Evolutionary conservation across 805 yeast species (phyloP), one percentile per base, ranked within the genome.

Genomic region (Clavispora fructus): DNA sequence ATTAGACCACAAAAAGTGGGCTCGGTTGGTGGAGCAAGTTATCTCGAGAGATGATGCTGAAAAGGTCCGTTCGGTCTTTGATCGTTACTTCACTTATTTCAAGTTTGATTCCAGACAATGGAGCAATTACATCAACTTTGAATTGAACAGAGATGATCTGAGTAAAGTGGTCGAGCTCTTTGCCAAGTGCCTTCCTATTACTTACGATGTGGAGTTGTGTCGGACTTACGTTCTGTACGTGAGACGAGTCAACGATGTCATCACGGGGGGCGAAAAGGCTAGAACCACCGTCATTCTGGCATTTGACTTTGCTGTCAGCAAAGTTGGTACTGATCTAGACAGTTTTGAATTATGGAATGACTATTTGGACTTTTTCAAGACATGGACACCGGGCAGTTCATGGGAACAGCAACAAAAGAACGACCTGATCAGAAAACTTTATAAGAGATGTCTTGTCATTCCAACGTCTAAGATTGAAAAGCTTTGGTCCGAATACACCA

Each of bases 331-430:
- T 29, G 98, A 94, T 61, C 77, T 85, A 6, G 72, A 77, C 31
- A 78, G 91, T 16, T 83, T 85, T 29, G 71, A 71, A 2, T 66
- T 94, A 37, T 92, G 97, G 96, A 72, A 75, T 41, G 94, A 87
- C 55, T 94, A 88, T 60, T 61, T 94, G n/a, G 82, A 77, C 9
- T 90, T 89, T 57, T 74, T 90, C 50, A 83, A 81, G 52, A 70
- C 78, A 30, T 87, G 94, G 92, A 81, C 80, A 41, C 91, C 96
- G 3, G 74, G 80, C 14, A 80, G 83, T 31, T 79, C 83, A 39
- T 88, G 92, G 85, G 98, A 92, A 60, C 84, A 80, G 52, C 90
- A 86, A 60, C 91, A 86, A 55, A 84, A 87, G 52, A 75, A 78
- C 57, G 96, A 88, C 57, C 70, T 83, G 57, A 78, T 86, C 40